phyloP scores from a whole-genome alignment of 2,329 filamentous ascomycete genomes.

The Parafenestella ontariensis region DNA sequence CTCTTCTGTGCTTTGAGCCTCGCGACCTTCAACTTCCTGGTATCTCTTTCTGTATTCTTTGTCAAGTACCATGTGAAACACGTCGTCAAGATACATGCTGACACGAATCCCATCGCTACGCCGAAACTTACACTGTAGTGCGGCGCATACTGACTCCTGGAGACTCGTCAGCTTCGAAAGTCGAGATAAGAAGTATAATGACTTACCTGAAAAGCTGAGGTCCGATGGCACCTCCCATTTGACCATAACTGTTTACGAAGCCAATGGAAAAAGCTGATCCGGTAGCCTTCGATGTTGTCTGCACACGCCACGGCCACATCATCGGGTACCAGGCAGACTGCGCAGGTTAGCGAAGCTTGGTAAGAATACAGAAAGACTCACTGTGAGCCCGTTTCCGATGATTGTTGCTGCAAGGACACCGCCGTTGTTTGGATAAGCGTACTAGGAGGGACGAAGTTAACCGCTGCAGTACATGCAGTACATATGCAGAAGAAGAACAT shows the following conservation, averaged over 20 bases:
- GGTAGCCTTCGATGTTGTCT: conserved; percentile 43
- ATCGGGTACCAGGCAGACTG: conserved; percentile 25
- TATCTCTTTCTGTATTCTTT: conserved; percentile 50
- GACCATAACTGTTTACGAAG: conserved; percentile 53
- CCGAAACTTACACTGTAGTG: conserved; percentile 50
- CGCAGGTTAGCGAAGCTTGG: background rate
- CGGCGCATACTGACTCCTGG: conserved; percentile 47
- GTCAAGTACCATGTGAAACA: conserved; percentile 53
- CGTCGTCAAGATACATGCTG: conserved; percentile 51
- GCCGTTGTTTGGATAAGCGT: conserved; percentile 38
- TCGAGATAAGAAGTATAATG: background rate
- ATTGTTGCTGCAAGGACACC: conserved; percentile 52
- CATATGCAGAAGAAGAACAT: background rate
- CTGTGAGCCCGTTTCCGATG: conserved; percentile 20
- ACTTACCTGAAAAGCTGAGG: conserved; percentile 52
- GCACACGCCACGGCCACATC: conserved; percentile 52
- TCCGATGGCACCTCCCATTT: conserved; percentile 55
- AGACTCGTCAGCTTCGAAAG: background rate
- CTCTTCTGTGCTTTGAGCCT: conserved; percentile 19
- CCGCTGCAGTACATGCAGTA: background rate
- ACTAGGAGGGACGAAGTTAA: background rate
- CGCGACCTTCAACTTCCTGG: conserved; percentile 26
- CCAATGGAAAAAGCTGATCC: conserved; percentile 56
- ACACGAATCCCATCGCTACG: conserved; percentile 47
- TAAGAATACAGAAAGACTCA: background rate